Conservation (phyloP, 139 green algal species). For the Zygnema cylindricum region DNA sequence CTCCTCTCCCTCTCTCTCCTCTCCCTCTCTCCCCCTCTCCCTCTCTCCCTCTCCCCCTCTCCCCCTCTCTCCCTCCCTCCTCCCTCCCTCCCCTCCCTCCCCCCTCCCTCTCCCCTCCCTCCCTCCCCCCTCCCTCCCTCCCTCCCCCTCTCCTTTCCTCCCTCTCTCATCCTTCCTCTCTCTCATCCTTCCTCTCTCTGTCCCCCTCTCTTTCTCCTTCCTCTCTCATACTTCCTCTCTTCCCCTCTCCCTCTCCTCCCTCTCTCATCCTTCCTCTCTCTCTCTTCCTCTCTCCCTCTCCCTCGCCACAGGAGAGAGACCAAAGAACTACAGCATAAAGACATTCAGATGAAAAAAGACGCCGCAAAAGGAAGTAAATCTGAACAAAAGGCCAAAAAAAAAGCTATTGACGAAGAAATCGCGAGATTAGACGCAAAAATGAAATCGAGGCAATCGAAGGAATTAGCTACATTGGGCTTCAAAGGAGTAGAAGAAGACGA, state of each 20-base stretch:
- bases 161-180: no score
- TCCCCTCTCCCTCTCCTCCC: neutral
- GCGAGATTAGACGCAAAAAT: slow-evolving; percentile 36
- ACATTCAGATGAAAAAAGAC: slow-evolving; percentile 54
- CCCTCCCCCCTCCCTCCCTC: no score
- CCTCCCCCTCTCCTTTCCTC: no score
- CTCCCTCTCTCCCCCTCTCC: no score
- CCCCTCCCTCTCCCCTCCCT: no score
- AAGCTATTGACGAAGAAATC: slow-evolving; percentile 44
- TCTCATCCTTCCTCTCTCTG: no score
- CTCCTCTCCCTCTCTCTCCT: no score
- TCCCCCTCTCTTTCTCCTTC: neutral
- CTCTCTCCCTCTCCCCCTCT: no score
- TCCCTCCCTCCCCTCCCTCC: no score
- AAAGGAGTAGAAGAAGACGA: neutral
- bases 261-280: neutral
- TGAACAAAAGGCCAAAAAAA: slow-evolving; percentile 54
- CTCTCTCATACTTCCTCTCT: neutral
- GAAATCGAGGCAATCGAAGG: slow-evolving; percentile 26
- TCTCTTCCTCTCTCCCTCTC: neutral
- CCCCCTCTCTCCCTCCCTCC: no score
- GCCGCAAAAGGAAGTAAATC: slow-evolving; percentile 54
- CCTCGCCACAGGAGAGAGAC: slow-evolving; percentile 24
- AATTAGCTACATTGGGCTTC: slow-evolving; percentile 60
- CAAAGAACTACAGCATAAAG: slow-evolving; percentile 68